Evolutionary conservation across 768 basidiomycete genomes (phyloP).

Genomic region (Amanita inopinata): DNA sequence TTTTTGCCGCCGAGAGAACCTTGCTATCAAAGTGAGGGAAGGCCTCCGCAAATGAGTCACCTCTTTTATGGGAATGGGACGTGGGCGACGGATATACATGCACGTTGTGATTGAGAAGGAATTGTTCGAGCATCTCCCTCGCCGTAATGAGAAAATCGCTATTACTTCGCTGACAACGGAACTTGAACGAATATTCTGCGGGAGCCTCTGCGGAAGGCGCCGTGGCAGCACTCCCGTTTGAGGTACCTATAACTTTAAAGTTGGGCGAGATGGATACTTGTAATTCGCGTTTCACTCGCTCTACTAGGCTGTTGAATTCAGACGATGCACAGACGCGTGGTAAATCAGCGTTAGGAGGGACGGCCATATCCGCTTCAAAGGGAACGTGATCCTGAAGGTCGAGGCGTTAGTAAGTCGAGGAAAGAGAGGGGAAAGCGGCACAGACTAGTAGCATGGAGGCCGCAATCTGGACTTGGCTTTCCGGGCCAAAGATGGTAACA

Average conservation of each 20-base stretch:
- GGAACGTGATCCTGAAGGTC: slow-evolving; percentile 79
- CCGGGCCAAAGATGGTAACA: slow-evolving; percentile 93
- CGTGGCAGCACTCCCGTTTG: slow-evolving; percentile 2
- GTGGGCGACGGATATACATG: slow-evolving; percentile 74
- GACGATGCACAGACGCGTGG: slow-evolving; percentile 61
- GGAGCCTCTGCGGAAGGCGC: slow-evolving; percentile 38
- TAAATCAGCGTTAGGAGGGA: slow-evolving; percentile 78
- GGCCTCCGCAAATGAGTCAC: slow-evolving; percentile 90
- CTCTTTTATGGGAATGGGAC: slow-evolving; percentile 65
- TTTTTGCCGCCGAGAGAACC: slow-evolving; percentile 70
- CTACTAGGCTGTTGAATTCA: slow-evolving; percentile 82
- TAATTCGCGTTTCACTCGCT: slow-evolving; percentile 87
- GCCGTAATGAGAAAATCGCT: slow-evolving; percentile 88
- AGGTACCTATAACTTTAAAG: slow-evolving; percentile 41
- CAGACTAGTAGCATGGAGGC: slow-evolving; percentile 89
- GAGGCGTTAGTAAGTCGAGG: slow-evolving; percentile 5
- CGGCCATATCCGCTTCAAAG: slow-evolving; percentile 90
- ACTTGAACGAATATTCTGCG: slow-evolving; percentile 86
- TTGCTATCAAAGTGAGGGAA: slow-evolving; percentile 97
- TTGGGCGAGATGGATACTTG: slow-evolving; percentile 86
- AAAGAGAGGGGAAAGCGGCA: slow-evolving; percentile 6
- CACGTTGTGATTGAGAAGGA: slow-evolving; percentile 74
- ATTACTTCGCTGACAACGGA: slow-evolving; percentile 90
- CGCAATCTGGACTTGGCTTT: slow-evolving; percentile 94
- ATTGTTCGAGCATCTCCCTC: slow-evolving; percentile 89